Base-by-base conservation (phyloP, 2,329 filamentous ascomycete genomes). In the Hypoxylon sp. region DNA sequence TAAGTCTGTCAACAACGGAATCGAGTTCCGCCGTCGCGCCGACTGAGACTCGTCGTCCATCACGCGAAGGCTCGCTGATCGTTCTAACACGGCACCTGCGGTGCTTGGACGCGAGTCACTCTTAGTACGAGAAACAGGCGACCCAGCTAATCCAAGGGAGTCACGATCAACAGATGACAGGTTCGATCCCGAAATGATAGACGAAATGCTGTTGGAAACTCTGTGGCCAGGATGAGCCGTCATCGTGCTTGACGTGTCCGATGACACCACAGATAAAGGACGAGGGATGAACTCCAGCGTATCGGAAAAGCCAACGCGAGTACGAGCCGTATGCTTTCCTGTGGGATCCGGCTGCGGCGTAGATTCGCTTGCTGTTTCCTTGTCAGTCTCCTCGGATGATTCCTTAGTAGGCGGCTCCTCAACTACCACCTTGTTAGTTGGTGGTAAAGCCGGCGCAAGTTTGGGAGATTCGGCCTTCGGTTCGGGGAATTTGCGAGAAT, bases 241-340 rank as follows among this genome's bases (percentile, higher is more conserved):
- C 44, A 84, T 75, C 2, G 88, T 94, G 66, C 87, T 91, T 34
- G 90, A 87, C 0, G 90, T 91, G 67, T 94, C 91, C 13, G 86
- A 92, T 1, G 91, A 96, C 9, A 95, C 85, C 13, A 92, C 77
- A 2, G 92, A 96, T 12, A 95, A 73, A 0, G 92, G 91, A 7
- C 90, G 83, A 4, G 88, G 88, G 62, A 92, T 92, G 57, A 89
- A 91, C 69, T 95, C 90, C 19, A 95, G 78, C 7, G 84, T 89
- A 57, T 95, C 91, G 1, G 89, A 91, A 66, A 96, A 96, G 1
- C 88, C 89, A 34, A 96, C 91, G 8, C 88, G 79, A 30, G 85
- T 81, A 52, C 85, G 81, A 3, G 79, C 78, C 6, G 54, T 51
- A 1, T 71, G 54, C 43, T 71, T 70, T 66, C 68, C 34, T 70